Evolutionary conservation across 2,329 filamentous ascomycete genomes (phyloP).

Genomic region (Neopestalotiopsis sp.): DNA sequence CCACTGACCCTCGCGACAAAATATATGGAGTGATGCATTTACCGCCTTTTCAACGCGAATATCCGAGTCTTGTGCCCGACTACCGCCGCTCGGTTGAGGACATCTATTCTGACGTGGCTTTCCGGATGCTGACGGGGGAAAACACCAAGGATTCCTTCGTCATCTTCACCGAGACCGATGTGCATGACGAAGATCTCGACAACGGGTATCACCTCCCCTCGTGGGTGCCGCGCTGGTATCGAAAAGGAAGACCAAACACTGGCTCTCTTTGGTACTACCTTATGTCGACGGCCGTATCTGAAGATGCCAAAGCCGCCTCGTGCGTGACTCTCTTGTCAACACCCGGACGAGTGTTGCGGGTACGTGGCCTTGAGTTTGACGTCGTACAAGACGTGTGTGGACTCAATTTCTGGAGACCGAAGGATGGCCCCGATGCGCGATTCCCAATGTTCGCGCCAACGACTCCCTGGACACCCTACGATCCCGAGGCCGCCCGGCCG

Average conservation of each 20-base stretch:
- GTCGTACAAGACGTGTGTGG: background rate
- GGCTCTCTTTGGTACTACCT: background rate
- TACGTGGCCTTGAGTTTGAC: background rate
- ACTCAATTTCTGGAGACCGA: background rate
- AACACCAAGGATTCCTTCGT: background rate
- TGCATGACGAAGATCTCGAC: background rate
- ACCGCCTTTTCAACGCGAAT: constrained; percentile 14
- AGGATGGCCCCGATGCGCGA: background rate
- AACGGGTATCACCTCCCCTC: background rate
- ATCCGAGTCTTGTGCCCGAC: background rate
- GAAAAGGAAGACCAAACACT: background rate
- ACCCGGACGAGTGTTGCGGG: background rate
- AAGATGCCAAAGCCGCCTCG: background rate
- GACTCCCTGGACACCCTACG: background rate
- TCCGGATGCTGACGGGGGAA: background rate
- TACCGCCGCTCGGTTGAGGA: background rate
- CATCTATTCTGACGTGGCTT: background rate
- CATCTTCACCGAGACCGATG: background rate
- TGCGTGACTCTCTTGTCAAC: background rate
- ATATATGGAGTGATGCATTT: constrained; percentile 19
- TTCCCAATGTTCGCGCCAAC: background rate
- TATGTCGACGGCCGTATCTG: background rate
- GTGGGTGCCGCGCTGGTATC: background rate
- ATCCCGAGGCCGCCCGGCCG: background rate
- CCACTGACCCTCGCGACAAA: constrained; percentile 17